phyloP scores from a whole-genome alignment of 2,329 filamentous ascomycete genomes.

The Davidsoniella virescens region DNA sequence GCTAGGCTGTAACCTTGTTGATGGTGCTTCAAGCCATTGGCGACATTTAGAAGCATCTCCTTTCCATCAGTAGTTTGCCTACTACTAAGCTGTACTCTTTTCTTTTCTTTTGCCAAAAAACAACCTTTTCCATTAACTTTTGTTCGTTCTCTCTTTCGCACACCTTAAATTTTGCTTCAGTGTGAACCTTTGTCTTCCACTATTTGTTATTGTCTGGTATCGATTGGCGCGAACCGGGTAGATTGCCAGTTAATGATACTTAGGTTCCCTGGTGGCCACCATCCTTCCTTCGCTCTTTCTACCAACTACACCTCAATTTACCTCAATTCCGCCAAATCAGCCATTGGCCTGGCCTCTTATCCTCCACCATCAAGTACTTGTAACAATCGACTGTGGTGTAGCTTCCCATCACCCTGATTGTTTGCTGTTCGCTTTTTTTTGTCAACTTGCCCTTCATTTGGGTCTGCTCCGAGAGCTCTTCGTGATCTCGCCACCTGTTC shows the following conservation, averaged over 20 bases:
- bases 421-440: constrained; percentile 1
- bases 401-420: background rate
- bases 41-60: too few relatives aligned
- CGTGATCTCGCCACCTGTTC: constrained; percentile 11
- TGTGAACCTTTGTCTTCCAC: background rate
- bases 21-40: background rate
- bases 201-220: background rate
- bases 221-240: background rate
- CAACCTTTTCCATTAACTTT: background rate
- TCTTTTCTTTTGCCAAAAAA: background rate
- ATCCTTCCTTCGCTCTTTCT: constrained; percentile 5
- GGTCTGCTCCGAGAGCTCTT: constrained; percentile 9
- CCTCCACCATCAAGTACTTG: background rate
- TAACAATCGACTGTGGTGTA: background rate
- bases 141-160: background rate
- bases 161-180: background rate
- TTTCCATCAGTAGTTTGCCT: background rate
- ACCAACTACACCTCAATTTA: constrained; percentile 8
- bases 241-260: background rate
- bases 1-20: background rate
- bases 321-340: constrained; percentile 4
- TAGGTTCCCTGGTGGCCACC: constrained; percentile 4
- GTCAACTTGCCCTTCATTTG: background rate
- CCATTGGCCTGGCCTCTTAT: constrained; percentile 11
- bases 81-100: background rate